Percentiles rank a stretch among this genome's conserved stretches.
These are phyloP conservation scores for Drechmeria coniospora DNA, from an alignment of 2,329 filamentous ascomycete species.

Conservation along the genomic window DNA sequence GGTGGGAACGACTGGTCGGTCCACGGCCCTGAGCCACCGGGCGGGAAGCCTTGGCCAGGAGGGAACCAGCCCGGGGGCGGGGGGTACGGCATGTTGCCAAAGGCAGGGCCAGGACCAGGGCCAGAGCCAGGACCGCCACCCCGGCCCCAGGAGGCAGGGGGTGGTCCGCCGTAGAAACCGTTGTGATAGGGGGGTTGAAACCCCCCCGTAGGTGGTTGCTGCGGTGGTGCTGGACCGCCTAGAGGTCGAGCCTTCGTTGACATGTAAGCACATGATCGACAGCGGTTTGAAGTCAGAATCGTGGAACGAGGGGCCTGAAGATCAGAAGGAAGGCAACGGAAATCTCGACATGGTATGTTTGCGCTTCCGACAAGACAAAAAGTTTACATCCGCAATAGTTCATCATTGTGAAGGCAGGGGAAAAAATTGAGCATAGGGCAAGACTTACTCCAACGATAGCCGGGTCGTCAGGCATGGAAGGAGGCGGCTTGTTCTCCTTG, in stretches of 20 bases:
- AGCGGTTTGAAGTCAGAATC: slow-evolving; percentile 6
- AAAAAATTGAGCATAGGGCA: slow-evolving; percentile 1
- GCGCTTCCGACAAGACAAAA: slow-evolving; percentile 71
- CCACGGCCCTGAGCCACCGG: slow-evolving; percentile 46
- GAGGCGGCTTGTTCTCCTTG: slow-evolving; percentile 59
- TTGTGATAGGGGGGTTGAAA: slow-evolving; percentile 31
- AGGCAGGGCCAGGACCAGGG: slow-evolving; percentile 42
- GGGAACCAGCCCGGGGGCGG: slow-evolving; percentile 68
- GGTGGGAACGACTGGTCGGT: slow-evolving; percentile 46
- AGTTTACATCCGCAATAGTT: slow-evolving; percentile 97
- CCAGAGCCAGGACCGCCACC: slow-evolving; percentile 39
- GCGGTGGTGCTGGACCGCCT: slow-evolving; percentile 17
- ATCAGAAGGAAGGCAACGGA: slow-evolving; percentile 99
- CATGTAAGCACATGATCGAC: slow-evolving; percentile 11
- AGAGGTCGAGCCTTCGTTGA: slow-evolving; percentile 23
- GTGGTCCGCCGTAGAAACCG: slow-evolving; percentile 32
- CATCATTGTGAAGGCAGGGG: slow-evolving; percentile 49
- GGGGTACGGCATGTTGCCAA: slow-evolving; percentile 64
- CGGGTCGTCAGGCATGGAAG: slow-evolving; percentile 79
- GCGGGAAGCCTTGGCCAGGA: slow-evolving; percentile 60
- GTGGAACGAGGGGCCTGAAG: slow-evolving; percentile 5
- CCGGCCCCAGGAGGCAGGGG: slow-evolving; percentile 39
- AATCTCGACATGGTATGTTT: slow-evolving; percentile 87
- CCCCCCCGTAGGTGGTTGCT: slow-evolving; percentile 16
- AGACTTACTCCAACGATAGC: slow-evolving; percentile 90